phyloP scores from a whole-genome alignment of 345 rosid species.

The Atalantia buxifolia region DNA sequence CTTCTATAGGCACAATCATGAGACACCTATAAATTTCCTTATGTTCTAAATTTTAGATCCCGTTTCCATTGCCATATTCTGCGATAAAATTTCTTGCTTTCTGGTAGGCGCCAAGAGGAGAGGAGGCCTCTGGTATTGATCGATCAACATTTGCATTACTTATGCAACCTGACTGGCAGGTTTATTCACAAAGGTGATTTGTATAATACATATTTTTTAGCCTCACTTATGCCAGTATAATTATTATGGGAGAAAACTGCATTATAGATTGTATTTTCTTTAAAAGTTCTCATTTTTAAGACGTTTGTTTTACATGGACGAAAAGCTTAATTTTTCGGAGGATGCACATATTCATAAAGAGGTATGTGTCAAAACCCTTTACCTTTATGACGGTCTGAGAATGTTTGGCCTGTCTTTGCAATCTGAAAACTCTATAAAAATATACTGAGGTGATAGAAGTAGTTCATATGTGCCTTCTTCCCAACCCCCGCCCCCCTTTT shows the following conservation, averaged over 20 bases:
- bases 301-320: slow-evolving; percentile 47
- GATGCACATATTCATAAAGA: slow-evolving; percentile 56
- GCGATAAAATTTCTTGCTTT: slow-evolving; percentile 1
- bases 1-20: background rate
- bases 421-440: background rate
- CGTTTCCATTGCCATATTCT: background rate
- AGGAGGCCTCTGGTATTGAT: slow-evolving; percentile 57
- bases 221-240: background rate
- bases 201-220: background rate
- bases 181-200: background rate
- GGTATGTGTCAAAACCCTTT: slow-evolving; percentile 22
- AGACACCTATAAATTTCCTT: background rate
- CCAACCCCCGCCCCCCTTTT: too few relatives aligned
- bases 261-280: too few relatives aligned
- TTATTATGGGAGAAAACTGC: background rate
- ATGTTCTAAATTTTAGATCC: background rate
- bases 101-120: slow-evolving; percentile 78
- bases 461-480: background rate
- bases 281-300: background rate
- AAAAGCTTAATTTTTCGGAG: slow-evolving; percentile 68
- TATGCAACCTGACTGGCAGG: slow-evolving; percentile 97
- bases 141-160: slow-evolving; percentile 88
- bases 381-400: background rate
- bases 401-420: background rate
- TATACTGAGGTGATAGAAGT: background rate